Evolutionary conservation across 495 filamentous ascomycete genomes (phyloP).

Genomic region (Penicillium samsonianum): DNA sequence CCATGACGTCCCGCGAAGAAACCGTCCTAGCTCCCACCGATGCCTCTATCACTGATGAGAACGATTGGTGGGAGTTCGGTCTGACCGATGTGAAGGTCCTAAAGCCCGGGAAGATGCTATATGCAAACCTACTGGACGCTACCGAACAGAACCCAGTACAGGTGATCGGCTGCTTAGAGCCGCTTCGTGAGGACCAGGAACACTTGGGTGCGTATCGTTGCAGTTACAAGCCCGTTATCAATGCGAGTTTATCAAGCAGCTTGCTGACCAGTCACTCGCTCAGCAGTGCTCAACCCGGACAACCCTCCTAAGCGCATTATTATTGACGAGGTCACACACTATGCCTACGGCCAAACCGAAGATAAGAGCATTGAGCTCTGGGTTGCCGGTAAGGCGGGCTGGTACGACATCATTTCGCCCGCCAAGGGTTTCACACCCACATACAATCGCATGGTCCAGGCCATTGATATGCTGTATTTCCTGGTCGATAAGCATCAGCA

Average conservation of each 20-base stretch:
- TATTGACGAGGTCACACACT: constrained; percentile 61
- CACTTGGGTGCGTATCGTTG: constrained; percentile 38
- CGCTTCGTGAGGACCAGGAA: constrained; percentile 47
- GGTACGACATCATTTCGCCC: constrained; percentile 68
- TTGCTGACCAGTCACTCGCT: constrained; percentile 28
- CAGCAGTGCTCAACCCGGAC: constrained; percentile 47
- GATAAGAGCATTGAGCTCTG: constrained; percentile 65
- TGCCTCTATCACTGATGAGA: constrained; percentile 55
- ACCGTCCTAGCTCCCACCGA: constrained; percentile 56
- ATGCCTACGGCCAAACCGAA: constrained; percentile 67
- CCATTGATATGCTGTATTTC: constrained; percentile 69
- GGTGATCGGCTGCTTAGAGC: constrained; percentile 55
- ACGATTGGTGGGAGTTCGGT: constrained; percentile 60
- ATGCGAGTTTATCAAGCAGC: constrained; percentile 14
- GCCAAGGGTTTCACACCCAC: constrained; percentile 59
- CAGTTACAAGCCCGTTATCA: constrained; percentile 18
- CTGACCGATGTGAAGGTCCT: constrained; percentile 56
- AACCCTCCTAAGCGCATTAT: constrained; percentile 59
- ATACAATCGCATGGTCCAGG: constrained; percentile 68
- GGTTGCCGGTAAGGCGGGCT: constrained; percentile 76
- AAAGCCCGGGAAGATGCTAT: constrained; percentile 49
- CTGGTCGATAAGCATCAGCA: constrained; percentile 53
- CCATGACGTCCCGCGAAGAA: constrained; percentile 56
- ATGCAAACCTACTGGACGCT: constrained; percentile 55
- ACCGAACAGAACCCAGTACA: constrained; percentile 54